Percentiles rank a stretch among this genome's conserved stretches.
phyloP scores from a whole-genome alignment of 2,329 filamentous ascomycete species.

The Cordyceps cateniannulata region DNA sequence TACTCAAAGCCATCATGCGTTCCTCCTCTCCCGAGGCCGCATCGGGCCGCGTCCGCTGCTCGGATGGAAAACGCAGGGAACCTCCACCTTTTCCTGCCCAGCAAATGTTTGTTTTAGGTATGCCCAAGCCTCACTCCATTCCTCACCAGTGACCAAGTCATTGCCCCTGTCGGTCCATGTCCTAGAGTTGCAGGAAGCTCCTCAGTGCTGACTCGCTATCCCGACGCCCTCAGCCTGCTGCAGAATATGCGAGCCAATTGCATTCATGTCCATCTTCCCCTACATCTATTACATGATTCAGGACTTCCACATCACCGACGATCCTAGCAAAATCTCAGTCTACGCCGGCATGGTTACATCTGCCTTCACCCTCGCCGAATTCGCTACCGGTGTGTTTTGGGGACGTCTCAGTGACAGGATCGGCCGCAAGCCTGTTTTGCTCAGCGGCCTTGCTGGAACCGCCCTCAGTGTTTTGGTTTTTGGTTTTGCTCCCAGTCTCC shows the following conservation, averaged over 20 bases:
- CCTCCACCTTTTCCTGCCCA: conserved; percentile 31
- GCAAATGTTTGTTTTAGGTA: conserved; percentile 50
- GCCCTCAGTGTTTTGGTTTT: conserved; percentile 89
- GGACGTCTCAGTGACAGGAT: conserved; percentile 85
- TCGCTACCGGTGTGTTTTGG: conserved; percentile 88
- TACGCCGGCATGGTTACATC: conserved; percentile 96
- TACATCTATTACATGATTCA: conserved; percentile 98
- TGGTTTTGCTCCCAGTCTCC: conserved; percentile 78
- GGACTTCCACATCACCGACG: conserved; percentile 77
- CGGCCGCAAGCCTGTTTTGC: conserved; percentile 85
- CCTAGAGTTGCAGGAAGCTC: neutral
- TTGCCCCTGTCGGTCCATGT: neutral
- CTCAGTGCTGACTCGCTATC: conserved; percentile 13
- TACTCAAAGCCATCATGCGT: conserved; percentile 23
- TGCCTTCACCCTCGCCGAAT: conserved; percentile 92
- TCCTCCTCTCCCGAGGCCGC: conserved; percentile 19
- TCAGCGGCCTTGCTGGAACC: conserved; percentile 85
- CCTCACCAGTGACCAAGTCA: neutral
- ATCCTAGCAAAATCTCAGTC: conserved; percentile 74
- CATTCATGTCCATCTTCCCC: conserved; percentile 98
- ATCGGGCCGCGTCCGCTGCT: conserved; percentile 17
- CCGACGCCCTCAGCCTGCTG: conserved; percentile 60
- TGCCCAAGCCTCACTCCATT: conserved; percentile 16
- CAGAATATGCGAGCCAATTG: conserved; percentile 96
- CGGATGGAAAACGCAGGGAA: conserved; percentile 17